Evolutionary conservation across 345 rosid species (phyloP).

Genomic region (Hibiscus syriacus): DNA sequence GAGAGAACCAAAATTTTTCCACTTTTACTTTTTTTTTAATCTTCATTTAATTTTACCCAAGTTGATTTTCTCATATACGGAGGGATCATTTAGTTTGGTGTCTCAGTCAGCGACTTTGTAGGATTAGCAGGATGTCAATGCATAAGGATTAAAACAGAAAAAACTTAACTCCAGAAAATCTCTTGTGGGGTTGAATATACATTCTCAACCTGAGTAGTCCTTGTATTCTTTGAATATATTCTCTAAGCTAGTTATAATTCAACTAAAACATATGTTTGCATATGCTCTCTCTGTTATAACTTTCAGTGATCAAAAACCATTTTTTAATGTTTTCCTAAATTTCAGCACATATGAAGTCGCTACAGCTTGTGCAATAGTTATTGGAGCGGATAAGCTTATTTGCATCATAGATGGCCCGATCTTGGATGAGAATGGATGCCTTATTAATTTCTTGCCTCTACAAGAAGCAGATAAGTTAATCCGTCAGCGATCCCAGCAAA

Average conservation of each 20-base stretch:
- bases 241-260: not conserved
- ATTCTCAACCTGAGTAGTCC: not conserved
- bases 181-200: constrained; percentile 1
- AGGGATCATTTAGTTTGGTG: not conserved
- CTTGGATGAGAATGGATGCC: constrained; percentile 71
- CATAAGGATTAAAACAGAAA: not conserved
- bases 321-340: constrained; percentile 9
- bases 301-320: not conserved
- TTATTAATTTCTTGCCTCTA: constrained; percentile 75
- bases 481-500: constrained; percentile 74
- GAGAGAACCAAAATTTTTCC: not conserved
- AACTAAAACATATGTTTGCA: not conserved
- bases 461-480: constrained; percentile 84
- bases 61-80: not conserved
- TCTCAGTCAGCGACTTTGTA: not conserved
- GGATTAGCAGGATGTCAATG: not conserved
- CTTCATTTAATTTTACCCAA: not conserved
- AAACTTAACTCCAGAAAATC: not conserved
- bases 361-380: constrained; percentile 92
- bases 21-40: not conserved
- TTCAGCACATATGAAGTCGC: constrained; percentile 97
- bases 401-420: constrained; percentile 88
- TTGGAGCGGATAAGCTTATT: constrained; percentile 93
- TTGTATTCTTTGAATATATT: not conserved
- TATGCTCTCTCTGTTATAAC: not conserved